phyloP scores from a whole-genome alignment of 176 grass and related monocot genomes.

The Aegilops longissima region DNA sequence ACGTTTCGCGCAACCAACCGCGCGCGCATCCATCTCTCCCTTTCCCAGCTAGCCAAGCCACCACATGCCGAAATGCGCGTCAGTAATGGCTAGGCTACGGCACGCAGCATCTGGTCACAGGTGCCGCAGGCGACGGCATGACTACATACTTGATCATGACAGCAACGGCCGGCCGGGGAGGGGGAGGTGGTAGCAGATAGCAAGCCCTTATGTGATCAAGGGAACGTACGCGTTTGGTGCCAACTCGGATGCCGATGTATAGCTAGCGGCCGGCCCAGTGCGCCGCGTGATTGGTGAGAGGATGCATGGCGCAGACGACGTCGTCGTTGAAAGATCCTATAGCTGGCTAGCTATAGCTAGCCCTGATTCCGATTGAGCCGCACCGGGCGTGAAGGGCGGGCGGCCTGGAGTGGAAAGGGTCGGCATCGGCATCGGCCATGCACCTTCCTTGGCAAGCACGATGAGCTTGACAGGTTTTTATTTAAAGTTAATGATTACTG shows the following conservation, averaged over 20 bases:
- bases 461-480: neutral
- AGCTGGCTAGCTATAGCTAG: neutral
- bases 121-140: neutral
- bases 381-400: neutral
- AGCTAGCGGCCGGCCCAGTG: neutral
- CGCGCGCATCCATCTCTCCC: neutral
- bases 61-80: neutral
- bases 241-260: conserved; percentile 5
- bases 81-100: neutral
- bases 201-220: neutral
- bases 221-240: conserved; percentile 25
- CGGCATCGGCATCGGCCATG: too few species aligned
- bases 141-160: neutral
- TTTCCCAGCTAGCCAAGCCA: too few species aligned
- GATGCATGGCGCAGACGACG: neutral
- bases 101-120: neutral
- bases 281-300: conserved; percentile 1
- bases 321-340: neutral
- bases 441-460: neutral
- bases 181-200: neutral
- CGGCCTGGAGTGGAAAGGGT: neutral
- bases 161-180: neutral
- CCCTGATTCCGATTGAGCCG: conserved; percentile 25
- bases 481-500: neutral
- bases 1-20: conserved; percentile 1